Evolutionary conservation across 176 grass and related monocot species (phyloP), one percentile per base, ranked within the genome.

Genomic region (Ensete glaucum): DNA sequence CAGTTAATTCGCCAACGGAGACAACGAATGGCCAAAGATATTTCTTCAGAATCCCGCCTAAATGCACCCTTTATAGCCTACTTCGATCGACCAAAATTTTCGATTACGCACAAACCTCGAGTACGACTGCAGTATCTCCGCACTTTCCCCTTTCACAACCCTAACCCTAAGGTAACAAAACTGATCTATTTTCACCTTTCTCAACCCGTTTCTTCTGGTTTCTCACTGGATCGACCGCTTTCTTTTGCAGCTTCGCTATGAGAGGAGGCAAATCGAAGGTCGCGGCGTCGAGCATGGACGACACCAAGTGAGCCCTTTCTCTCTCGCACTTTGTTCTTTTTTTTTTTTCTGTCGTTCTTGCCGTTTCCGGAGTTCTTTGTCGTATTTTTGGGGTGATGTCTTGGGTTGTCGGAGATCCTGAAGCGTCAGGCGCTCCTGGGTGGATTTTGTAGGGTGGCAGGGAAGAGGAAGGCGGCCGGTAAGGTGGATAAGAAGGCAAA

Each of bases 181-280:
- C 5, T 43, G 34, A 43, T 43, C 4, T 43, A 43, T 43, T 43
- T 43, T 43, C 3, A 43, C 3, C 34, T 43, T 43, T 43, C 5
- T 4, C 34, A 43, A 43, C 34, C 34, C 34, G 34, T 34, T 34
- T 34, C 34, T 34, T 34, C 34, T 43, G 34, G 34, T 24, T 20
- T 29, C n/a, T 67, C 16, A 17, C 8, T 24, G 0, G 17, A 23
- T 56, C 34, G 10, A 50, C 4, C 58, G 53, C 29, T 1, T 0
- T 76, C 26, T 12, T 11, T 16, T 14, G 62, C n/a, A 26, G 66
- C 59, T 72, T 17, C 70, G 72, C 71, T 48, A 85, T 85, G 83
- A 85, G 80, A 57, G 73, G 73, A 56, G 71, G 34, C 62, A 85
- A 81, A 60, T 64, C 83, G 7, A 71, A 63, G 20, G 53, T 49